These are phyloP conservation scores for Lentinula raphanica DNA, from an alignment of 768 basidiomycete genomes.

Conservation along the genomic window DNA sequence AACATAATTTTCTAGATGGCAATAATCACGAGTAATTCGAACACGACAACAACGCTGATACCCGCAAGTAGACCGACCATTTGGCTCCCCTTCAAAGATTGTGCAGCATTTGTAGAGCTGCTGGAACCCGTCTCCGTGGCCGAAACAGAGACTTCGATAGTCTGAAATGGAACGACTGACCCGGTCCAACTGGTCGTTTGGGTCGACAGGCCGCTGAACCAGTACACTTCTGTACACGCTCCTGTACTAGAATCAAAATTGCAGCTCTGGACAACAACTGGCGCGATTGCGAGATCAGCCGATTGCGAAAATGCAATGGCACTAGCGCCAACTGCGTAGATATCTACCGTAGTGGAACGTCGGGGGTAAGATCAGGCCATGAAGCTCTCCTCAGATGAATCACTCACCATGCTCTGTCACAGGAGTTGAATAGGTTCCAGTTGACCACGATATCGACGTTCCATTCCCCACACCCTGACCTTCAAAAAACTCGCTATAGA, in stretches of 20 bases:
- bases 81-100: neutral
- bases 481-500: neutral
- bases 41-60: neutral
- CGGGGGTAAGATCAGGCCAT: no score
- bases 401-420: neutral
- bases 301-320: neutral
- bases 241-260: neutral
- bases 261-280: neutral
- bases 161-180: neutral
- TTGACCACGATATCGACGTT: neutral
- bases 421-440: neutral
- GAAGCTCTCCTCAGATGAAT: no score
- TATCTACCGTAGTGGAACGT: neutral
- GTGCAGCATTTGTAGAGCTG: neutral
- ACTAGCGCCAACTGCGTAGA: neutral
- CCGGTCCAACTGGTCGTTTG: neutral
- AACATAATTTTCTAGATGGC: neutral
- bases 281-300: neutral
- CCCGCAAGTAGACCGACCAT: neutral
- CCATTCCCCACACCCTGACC: neutral
- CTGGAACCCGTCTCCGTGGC: neutral
- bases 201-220: neutral
- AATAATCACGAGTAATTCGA: neutral
- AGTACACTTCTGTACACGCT: neutral
- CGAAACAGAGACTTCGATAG: neutral